A percentile compares a stretch with the other conserved stretches of the same genome.
phyloP scores from a whole-genome alignment of 2,329 filamentous ascomycete species.

The Fusarium sp. region DNA sequence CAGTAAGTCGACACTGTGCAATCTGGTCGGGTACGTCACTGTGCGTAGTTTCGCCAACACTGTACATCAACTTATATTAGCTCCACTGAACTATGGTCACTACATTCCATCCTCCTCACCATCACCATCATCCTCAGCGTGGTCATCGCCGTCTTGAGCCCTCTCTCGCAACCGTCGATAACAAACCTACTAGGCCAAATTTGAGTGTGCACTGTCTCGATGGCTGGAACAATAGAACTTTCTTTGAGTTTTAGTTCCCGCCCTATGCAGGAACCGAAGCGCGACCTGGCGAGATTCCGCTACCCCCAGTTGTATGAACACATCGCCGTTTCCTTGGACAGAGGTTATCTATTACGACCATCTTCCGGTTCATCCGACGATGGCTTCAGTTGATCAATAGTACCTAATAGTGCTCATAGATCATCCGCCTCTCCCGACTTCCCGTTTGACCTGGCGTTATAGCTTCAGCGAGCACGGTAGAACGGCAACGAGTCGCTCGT shows the following conservation, averaged over 20 bases:
- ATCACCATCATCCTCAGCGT: slow-evolving; percentile 4
- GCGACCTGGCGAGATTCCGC: neutral
- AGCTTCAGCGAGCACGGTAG: neutral
- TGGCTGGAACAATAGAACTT: neutral
- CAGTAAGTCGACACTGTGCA: rapidly evolving
- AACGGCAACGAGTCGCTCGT: neutral
- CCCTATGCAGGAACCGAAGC: neutral
- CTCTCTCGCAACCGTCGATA: slow-evolving; percentile 1
- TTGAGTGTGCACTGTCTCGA: neutral
- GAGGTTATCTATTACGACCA: neutral
- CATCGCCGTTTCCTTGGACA: neutral
- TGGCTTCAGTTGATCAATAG: neutral
- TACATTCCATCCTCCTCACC: slow-evolving; percentile 25
- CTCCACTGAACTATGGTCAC: slow-evolving; percentile 4
- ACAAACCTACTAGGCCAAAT: neutral
- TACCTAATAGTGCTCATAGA: neutral
- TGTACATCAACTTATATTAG: neutral
- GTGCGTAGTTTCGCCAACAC: neutral
- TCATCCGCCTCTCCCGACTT: neutral
- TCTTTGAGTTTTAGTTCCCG: neutral
- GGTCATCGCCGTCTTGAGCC: neutral
- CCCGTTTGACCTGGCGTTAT: neutral
- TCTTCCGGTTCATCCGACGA: neutral
- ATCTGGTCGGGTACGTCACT: rapidly evolving
- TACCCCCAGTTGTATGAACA: neutral